Evolutionary conservation across 2,329 filamentous ascomycete genomes (phyloP), one percentile per base, ranked within the genome.

Genomic region (Dothistroma pini): DNA sequence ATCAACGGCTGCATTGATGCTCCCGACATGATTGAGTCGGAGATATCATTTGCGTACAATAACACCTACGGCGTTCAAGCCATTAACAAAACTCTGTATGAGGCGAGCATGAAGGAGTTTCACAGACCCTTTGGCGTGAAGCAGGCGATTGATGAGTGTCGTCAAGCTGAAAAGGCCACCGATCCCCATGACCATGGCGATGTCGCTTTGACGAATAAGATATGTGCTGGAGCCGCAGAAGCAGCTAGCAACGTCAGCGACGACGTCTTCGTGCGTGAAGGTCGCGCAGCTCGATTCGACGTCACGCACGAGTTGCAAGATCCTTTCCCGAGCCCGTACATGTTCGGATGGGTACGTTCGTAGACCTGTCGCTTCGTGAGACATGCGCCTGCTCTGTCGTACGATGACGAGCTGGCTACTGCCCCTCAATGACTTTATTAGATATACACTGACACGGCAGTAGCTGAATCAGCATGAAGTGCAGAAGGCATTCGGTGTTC

Each of bases 1-100:
- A 80, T 84, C 59, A 85, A 85, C 62, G 83, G 83, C 21, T 85
- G 83, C 63, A 75, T 85, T 11, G 83, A 85, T 66, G 71, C 79
- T 22, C 75, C 79, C 3, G 75, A 80, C 2, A 79, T 83, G 69
- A 74, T 66, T 2, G 58, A 63, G 38, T 61, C 74, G 4, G 70
- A 70, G 34, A 65, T 68, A 21, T 64, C 62, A 9, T 69, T 73
- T 19, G 78, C 83, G 0, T 82, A 79, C 70, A 83, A 86, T 71
- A 86, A 86, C 63, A 84, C 83, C 2, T 87, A 86, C 63, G 80
- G 79, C n/a, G 77, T 86, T 44, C 44, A 68, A 63, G 78, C 81
- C 2, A 81, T 89, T 64, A 79, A 80, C 55, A 74, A 81, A 1
- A 77, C 78, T 1, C 76, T 80, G 21, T 70, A 70, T 50, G 54